Conservation (phyloP, 768 basidiomycete genomes). For the Rhodotorula sphaerocarpa region DNA sequence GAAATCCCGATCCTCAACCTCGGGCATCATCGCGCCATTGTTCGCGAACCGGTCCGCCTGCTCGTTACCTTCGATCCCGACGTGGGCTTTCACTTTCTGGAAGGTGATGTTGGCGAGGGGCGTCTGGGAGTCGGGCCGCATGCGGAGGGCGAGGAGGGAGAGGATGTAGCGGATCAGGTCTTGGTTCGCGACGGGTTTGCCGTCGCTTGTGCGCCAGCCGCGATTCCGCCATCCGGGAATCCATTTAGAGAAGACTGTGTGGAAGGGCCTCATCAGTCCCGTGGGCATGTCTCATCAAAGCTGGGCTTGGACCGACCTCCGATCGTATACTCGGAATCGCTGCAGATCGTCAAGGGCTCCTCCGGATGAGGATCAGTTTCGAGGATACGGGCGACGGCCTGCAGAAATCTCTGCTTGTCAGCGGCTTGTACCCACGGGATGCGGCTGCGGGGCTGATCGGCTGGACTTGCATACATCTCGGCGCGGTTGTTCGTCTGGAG, state of each 20-base stretch:
- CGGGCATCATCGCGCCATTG: slow-evolving; percentile 49
- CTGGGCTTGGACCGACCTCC: slow-evolving; percentile 50
- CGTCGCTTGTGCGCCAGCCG: slow-evolving; percentile 49
- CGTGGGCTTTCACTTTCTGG: slow-evolving; percentile 69
- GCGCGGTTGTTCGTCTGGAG: slow-evolving; percentile 78
- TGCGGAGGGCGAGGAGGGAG: slow-evolving; percentile 46
- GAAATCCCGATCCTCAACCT: slow-evolving; percentile 53
- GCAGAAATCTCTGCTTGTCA: slow-evolving; percentile 10
- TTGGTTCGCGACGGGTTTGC: slow-evolving; percentile 62
- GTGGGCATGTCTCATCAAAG: too few relatives aligned
- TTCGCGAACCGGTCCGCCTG: slow-evolving; percentile 70
- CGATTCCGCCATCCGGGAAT: slow-evolving; percentile 21
- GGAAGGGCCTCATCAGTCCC: background rate
- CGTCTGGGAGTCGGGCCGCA: background rate
- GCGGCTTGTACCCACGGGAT: background rate
- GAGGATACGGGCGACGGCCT: slow-evolving; percentile 78
- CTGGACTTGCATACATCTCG: slow-evolving; percentile 63
- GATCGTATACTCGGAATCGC: slow-evolving; percentile 78
- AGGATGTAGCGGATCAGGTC: slow-evolving; percentile 61
- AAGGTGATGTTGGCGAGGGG: slow-evolving; percentile 54
- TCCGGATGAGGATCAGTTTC: slow-evolving; percentile 58
- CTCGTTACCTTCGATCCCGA: slow-evolving; percentile 72
- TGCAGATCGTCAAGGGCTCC: slow-evolving; percentile 61
- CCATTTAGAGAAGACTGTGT: slow-evolving; percentile 28
- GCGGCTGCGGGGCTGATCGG: background rate